These are phyloP conservation scores for Phlyctochytrium arcticum DNA, from an alignment of 192 early-diverging fungal species.

Conservation along the genomic window DNA sequence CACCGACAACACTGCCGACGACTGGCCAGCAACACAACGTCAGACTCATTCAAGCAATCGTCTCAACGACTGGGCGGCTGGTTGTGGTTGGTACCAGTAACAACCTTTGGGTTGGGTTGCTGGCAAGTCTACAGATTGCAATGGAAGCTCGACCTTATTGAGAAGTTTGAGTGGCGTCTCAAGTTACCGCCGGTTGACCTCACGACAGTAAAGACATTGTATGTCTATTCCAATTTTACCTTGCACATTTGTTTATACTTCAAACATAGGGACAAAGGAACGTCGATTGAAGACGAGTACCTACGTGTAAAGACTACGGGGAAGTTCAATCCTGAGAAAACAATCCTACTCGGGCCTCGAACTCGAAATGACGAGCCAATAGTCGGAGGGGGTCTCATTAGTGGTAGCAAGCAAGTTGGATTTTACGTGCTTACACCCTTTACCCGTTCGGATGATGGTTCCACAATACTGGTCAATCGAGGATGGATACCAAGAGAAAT, in stretches of 20 bases:
- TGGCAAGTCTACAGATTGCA: slow-evolving; percentile 83
- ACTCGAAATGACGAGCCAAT: slow-evolving; percentile 18
- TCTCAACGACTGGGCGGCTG: slow-evolving; percentile 20
- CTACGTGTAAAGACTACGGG: slow-evolving; percentile 69
- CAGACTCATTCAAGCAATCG: too few species aligned
- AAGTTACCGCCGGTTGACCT: slow-evolving; percentile 39
- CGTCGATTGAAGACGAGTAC: slow-evolving; percentile 52
- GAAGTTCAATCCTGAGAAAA: slow-evolving; percentile 59
- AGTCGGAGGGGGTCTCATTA: slow-evolving; percentile 9
- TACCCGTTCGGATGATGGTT: slow-evolving; percentile 24
- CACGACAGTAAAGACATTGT: slow-evolving; percentile 15
- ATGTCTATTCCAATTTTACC: slow-evolving; percentile 41
- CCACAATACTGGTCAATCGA: slow-evolving; percentile 75
- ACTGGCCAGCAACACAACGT: too few species aligned
- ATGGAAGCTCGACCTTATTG: slow-evolving; percentile 84
- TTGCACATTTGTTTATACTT: background rate
- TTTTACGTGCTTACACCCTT: slow-evolving; percentile 37
- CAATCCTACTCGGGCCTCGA: slow-evolving; percentile 81
- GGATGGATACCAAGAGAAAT: slow-evolving; percentile 82
- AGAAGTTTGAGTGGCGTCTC: slow-evolving; percentile 61
- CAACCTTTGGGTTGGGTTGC: slow-evolving; percentile 20
- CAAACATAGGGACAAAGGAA: background rate
- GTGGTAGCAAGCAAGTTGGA: slow-evolving; percentile 13
- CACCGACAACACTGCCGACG: too few species aligned
- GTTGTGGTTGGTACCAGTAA: slow-evolving; percentile 19